Evolutionary conservation across 192 early-diverging fungal genomes (phyloP), one percentile per base, ranked within the genome.

Genomic region (Entomortierella chlamydospora): DNA sequence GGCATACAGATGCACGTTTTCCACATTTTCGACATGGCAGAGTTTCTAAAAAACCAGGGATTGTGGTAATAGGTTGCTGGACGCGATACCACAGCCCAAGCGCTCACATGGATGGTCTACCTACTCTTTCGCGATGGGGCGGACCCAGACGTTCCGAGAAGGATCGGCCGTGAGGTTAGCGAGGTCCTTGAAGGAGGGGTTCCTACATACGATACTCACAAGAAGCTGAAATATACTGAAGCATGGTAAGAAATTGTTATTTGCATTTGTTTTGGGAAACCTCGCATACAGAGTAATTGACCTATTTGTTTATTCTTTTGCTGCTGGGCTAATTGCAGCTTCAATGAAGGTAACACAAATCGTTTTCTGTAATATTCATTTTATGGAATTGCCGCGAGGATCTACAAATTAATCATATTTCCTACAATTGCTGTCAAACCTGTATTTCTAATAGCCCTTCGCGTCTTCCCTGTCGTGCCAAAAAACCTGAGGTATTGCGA

Each of bases 11-110:
- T n/a, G n/a, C n/a, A n/a, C n/a, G n/a, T n/a, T n/a, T n/a, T n/a
- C n/a, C n/a, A n/a, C n/a, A n/a, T n/a, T n/a, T 47, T 5, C 45
- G 20, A 47, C 15, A 47, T 41, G n/a, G 45, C 2, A 20, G 45
- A 47, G 45, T 47, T 47, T 47, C 45, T 47, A 11, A 4, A 47
- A 20, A 47, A 47, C 20, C n/a, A n/a, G n/a, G n/a, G n/a, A n/a
- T n/a, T n/a, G n/a, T n/a, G n/a, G n/a, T n/a, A 47, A 47, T 77
- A 66, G 41, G 20, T 42, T 64, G 58, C 45, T 0, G 88, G 89
- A 68, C 81, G 90, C 65, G 83, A 90, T 78, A 83, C 88, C 37
- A 89, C 90, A 43, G 83, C 93, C 22, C 83, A 89, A 63, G 82
- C 83, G 1, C 70, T 90, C 17, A 65, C 69, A 25, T 91, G 91